Base-by-base conservation (phyloP, 306 rosid species). In the Lotus japonicus region DNA sequence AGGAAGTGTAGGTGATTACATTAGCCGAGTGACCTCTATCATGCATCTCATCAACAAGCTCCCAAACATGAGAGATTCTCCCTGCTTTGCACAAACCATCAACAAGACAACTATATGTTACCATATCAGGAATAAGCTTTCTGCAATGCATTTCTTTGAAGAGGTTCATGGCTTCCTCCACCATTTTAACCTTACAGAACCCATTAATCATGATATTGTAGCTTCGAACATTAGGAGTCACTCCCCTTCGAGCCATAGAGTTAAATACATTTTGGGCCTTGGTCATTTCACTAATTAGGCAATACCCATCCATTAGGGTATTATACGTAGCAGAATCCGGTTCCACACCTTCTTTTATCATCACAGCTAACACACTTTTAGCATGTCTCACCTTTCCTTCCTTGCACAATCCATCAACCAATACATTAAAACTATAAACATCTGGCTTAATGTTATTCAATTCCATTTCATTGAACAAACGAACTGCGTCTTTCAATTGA, bases 241-340 rank as follows among this genome's bases (percentile, higher is more conserved):
- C 39, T 33, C 49, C 59, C 4, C 50, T 58, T 28, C 7, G 23
- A 4, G 11, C 23, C 36, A 71, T 17, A 12, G 28, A 12, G 2
- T 46, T 33, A 26, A 70, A 70, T 12, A 70, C 3, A 9, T 46
- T 2, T 58, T 11, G 58, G 3, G 79, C 81, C 60, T 18, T 21
- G 15, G 4, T 53, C 31, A 77, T 26, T 10, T 61, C 18, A 11
- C 57, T 49, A 44, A 45, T 43, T 33, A 64, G 23, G 33, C 58
- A 75, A 45, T 63, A 74, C 5, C 85, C 79, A 26, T 66, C 26
- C 45, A 75, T 66, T 3, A 75, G 26, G 15, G 63, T 4, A 53
- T 0, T 23, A 12, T 52, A 28, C 11, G 26, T 52, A 52, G 26
- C 4, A 15, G 11, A 15, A 66, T 23, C 0, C 1, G 17, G 74